These are phyloP conservation scores for Escallonia rubra DNA, from an alignment of 129 eudicot genomes.

Conservation along the genomic window DNA sequence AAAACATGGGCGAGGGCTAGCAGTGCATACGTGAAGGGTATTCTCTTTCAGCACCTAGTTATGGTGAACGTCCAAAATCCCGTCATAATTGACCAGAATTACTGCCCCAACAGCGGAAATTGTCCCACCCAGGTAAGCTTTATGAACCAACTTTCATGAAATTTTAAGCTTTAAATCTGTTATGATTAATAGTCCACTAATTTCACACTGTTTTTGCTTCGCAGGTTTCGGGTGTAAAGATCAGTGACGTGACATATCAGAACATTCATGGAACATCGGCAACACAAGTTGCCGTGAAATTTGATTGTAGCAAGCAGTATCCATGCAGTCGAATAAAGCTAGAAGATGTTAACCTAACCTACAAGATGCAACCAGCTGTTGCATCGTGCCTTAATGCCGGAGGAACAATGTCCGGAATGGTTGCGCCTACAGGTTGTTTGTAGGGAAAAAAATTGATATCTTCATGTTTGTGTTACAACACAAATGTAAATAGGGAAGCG, in stretches of 20 bases:
- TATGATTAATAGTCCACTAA: too few species aligned
- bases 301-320: constrained; percentile 44
- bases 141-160: too few species aligned
- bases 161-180: too few species aligned
- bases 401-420: constrained; percentile 37
- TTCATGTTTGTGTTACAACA: background rate
- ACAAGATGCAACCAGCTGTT: constrained; percentile 19
- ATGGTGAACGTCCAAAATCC: constrained; percentile 13
- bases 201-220: too few species aligned
- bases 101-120: constrained; percentile 1
- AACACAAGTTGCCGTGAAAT: constrained; percentile 45
- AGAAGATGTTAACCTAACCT: constrained; percentile 40
- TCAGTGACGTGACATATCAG: constrained; percentile 42
- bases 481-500: background rate
- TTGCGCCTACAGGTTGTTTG: constrained; percentile 46
- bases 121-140: constrained; percentile 6
- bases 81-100: constrained; percentile 9
- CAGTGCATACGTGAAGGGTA: constrained; percentile 2
- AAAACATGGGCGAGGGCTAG: constrained; percentile 15
- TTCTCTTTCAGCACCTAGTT: constrained; percentile 1
- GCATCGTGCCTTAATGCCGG: constrained; percentile 43
- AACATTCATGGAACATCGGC: constrained; percentile 62
- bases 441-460: background rate
- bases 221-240: constrained; percentile 13
- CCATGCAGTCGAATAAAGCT: constrained; percentile 47